Base-by-base conservation (phyloP, 1,284 basidiomycete species). In the Chalciporus sp. region DNA sequence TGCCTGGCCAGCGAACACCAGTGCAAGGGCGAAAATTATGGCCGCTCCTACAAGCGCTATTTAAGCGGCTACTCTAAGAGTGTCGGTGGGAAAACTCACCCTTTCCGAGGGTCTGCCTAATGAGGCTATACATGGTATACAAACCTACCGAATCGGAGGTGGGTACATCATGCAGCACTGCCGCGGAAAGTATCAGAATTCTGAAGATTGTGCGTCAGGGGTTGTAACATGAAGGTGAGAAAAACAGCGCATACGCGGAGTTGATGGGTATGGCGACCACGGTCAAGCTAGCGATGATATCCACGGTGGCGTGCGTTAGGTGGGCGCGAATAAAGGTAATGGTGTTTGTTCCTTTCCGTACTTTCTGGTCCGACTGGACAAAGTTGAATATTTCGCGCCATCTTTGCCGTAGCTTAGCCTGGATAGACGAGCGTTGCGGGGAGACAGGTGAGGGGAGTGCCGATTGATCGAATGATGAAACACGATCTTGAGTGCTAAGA, bases 1-100 rank as follows among this genome's bases (percentile, higher is more conserved):
- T 39, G 85, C 88, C 70, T 95, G 91, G 3, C 92, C 92, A 0
- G 90, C 82, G 48, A 84, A 86, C 16, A 93, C 74, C 1, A 93
- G 74, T 1, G 88, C 88, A n/a, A 92, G 66, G 1, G 91, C 90
- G 62, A 93, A 93, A 29, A 92, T 69, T 45, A 86, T 74, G 0
- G 84, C 90, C 12, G 87, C 82, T n/a, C 77, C 86, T 84, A 23
- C 23, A 23, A 23, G 23, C 6, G 23, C 23, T 23, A 6, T 23
- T 23, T 23, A 23, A 23, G 23, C 23, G 23, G 6, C 23, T 23
- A 23, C 23, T 23, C 23, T 23, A 23, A 23, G 23, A 23, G 6
- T 23, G 23, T 23, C 6, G 23, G 23, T 23, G 23, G 23, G 23
- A 23, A n/a, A 23, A 23, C 23, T 6, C 23, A 23, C 23, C 23